These are phyloP conservation scores for Colletotrichum euphorbiae DNA, from an alignment of 2,329 filamentous ascomycete genomes.

Conservation along the genomic window DNA sequence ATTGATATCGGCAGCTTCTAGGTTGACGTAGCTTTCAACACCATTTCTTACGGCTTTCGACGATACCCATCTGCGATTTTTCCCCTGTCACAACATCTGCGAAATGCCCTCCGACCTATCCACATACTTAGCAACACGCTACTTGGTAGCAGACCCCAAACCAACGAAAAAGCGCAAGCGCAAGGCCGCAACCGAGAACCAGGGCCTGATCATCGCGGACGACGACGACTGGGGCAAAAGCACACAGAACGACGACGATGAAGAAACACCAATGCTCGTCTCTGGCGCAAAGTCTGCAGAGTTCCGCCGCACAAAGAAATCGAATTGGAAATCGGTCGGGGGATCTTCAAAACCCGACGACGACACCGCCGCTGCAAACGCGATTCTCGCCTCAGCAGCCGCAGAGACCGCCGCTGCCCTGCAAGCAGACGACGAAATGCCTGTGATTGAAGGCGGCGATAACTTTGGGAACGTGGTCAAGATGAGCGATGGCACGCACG, in stretches of 20 bases:
- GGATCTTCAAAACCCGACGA: slow-evolving; percentile 47
- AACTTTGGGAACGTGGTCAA: slow-evolving; percentile 62
- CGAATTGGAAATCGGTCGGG: slow-evolving; percentile 80
- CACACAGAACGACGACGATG: slow-evolving; percentile 59
- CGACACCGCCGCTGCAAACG: slow-evolving; percentile 76
- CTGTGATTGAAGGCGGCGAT: slow-evolving; percentile 56
- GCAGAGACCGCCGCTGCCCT: slow-evolving; percentile 70
- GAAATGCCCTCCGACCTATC: slow-evolving; percentile 73
- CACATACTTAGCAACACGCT: slow-evolving; percentile 90
- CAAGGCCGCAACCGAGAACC: slow-evolving; percentile 59
- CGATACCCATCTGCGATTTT: slow-evolving; percentile 7
- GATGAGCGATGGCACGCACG: slow-evolving; percentile 90
- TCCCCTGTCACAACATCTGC: background rate
- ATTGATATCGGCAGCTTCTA: slow-evolving; percentile 14
- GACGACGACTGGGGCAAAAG: slow-evolving; percentile 69
- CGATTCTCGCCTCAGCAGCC: slow-evolving; percentile 79
- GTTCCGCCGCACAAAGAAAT: slow-evolving; percentile 82
- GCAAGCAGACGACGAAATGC: slow-evolving; percentile 61
- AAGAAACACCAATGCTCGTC: slow-evolving; percentile 63
- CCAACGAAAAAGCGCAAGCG: slow-evolving; percentile 73
- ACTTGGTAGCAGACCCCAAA: slow-evolving; percentile 74
- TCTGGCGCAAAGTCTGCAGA: slow-evolving; percentile 64
- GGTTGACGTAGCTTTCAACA: background rate
- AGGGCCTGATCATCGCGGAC: slow-evolving; percentile 73
- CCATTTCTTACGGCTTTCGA: background rate